These are phyloP conservation scores for Amyloporia xantha DNA, from an alignment of 768 basidiomycete species.

Conservation along the genomic window DNA sequence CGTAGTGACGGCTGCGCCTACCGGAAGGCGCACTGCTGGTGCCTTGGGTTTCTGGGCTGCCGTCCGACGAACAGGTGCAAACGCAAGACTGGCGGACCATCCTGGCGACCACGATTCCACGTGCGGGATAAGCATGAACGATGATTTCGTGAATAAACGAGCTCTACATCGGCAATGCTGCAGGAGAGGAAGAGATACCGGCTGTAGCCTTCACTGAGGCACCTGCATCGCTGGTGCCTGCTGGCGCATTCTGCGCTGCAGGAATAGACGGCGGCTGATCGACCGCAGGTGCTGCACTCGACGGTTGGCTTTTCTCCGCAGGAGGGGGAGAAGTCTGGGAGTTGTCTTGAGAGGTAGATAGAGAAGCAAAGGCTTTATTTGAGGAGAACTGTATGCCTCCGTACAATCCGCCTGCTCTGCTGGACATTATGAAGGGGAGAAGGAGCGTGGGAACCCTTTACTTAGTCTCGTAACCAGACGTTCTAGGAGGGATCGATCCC, in stretches of 20 bases:
- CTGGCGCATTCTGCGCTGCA: constrained; percentile 24
- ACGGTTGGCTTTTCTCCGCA: constrained; percentile 19
- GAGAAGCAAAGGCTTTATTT: constrained; percentile 44
- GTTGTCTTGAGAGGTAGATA: constrained; percentile 34
- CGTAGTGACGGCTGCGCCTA: constrained; percentile 50
- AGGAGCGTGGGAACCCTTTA: constrained; percentile 5
- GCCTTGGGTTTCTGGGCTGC: constrained; percentile 52
- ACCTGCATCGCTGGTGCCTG: constrained; percentile 23
- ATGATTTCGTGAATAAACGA: constrained; percentile 42
- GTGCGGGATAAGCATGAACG: constrained; percentile 21
- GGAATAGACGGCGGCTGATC: constrained; percentile 15
- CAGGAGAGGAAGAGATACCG: constrained; percentile 45
- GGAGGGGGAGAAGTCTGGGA: constrained; percentile 19
- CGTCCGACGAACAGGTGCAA: constrained; percentile 72
- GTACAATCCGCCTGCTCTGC: constrained; percentile 78
- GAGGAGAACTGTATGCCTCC: constrained; percentile 84
- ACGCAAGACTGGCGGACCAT: constrained; percentile 88
- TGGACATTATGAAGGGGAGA: constrained; percentile 49
- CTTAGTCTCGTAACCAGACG: too few relatives aligned
- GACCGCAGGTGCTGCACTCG: constrained; percentile 12
- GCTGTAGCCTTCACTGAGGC: constrained; percentile 44
- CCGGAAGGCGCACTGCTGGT: constrained; percentile 44
- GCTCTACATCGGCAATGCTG: constrained; percentile 41
- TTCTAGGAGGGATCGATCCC: too few relatives aligned
- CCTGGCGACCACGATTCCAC: constrained; percentile 38